A percentile compares a stretch with the other conserved stretches of the same genome.
Conservation (phyloP, 352 stramenopile species). For the Pythium insidiosum region DNA sequence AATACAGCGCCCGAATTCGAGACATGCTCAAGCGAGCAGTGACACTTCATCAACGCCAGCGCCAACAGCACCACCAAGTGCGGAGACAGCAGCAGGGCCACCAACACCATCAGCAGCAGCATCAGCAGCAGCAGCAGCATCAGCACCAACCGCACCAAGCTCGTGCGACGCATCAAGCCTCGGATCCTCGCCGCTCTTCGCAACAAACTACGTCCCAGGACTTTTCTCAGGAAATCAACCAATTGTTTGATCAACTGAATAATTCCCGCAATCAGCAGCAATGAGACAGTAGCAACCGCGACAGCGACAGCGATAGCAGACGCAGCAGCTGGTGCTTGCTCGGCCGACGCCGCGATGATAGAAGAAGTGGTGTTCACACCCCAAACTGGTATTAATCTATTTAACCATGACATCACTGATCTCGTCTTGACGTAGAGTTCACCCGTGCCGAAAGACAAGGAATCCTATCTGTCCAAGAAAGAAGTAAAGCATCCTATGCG, state of each 20-base stretch:
- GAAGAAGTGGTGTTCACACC: too few species aligned
- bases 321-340: constrained; percentile 3
- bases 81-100: not conserved
- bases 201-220: too few species aligned
- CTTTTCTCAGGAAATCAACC: too few species aligned
- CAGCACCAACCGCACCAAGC: too few species aligned
- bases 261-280: too few species aligned
- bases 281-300: not conserved
- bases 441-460: constrained; percentile 68
- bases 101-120: not conserved
- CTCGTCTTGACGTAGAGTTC: too few species aligned
- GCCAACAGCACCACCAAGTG: not conserved
- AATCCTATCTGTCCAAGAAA: constrained; percentile 77
- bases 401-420: too few species aligned
- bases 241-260: too few species aligned
- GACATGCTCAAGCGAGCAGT: constrained; percentile 38
- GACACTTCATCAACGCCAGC: constrained; percentile 16
- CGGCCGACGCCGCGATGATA: too few species aligned
- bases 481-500: constrained; percentile 81
- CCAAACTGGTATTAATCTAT: too few species aligned
- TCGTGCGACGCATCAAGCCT: too few species aligned
- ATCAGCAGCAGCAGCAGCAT: not conserved
- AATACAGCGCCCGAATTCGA: constrained; percentile 48
- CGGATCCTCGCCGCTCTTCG: too few species aligned
- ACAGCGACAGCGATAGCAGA: not conserved